Evolutionary conservation across 352 stramenopile species (phyloP).

Genomic region (Pythium rishiriense): DNA sequence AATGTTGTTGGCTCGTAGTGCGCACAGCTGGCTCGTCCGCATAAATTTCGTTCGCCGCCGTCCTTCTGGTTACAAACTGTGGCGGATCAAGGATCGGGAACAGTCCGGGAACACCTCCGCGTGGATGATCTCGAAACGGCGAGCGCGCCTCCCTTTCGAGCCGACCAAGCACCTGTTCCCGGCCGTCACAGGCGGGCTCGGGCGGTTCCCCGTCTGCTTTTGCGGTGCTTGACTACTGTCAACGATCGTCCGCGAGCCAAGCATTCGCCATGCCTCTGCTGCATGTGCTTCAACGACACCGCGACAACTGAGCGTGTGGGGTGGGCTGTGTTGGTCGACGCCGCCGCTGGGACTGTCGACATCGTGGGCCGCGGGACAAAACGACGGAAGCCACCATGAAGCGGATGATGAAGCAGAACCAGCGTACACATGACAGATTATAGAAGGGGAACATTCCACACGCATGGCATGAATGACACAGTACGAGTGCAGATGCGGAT

Average conservation of each 20-base stretch:
- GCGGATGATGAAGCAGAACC: slow-evolving; percentile 4
- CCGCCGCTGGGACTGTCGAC: neutral
- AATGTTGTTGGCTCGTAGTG: neutral
- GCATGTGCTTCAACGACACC: slow-evolving; percentile 21
- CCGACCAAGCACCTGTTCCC: slow-evolving; percentile 8
- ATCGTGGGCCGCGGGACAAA: neutral
- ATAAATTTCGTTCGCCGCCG: slow-evolving; percentile 22
- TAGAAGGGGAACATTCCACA: neutral
- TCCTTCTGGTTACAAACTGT: slow-evolving; percentile 12
- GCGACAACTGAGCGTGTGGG: neutral
- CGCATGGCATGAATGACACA: slow-evolving; percentile 2
- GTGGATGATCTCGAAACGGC: neutral
- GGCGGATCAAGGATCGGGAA: neutral
- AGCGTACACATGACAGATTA: neutral
- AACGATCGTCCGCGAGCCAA: neutral
- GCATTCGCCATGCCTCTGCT: slow-evolving; percentile 6
- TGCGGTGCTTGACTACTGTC: slow-evolving; percentile 18
- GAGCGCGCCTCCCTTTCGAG: neutral
- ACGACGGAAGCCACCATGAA: neutral
- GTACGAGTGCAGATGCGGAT: neutral
- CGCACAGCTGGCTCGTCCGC: slow-evolving; percentile 20
- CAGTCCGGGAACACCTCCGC: neutral
- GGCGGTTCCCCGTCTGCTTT: slow-evolving; percentile 16
- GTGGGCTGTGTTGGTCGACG: neutral
- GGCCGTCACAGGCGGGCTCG: neutral